phyloP scores from a whole-genome alignment of 768 basidiomycete species.

The Phylloporus scabripes region DNA sequence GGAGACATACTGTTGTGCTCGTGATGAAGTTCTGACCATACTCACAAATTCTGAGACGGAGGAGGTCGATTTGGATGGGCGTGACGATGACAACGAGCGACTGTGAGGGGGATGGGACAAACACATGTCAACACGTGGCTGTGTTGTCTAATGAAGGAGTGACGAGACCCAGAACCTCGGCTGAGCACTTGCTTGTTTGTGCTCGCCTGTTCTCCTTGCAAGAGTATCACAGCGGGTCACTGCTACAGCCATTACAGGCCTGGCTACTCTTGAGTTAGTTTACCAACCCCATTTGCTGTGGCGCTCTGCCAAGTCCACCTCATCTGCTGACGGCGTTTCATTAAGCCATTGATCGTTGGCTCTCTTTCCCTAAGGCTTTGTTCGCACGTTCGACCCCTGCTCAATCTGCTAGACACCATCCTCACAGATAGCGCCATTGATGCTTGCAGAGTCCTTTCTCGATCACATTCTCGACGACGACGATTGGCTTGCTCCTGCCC shows the following conservation, averaged over 20 bases:
- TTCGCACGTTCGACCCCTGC: not conserved
- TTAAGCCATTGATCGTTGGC: slow-evolving; percentile 2
- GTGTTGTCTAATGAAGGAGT: slow-evolving; percentile 8
- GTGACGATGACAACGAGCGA: not conserved
- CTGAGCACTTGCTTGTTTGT: not conserved
- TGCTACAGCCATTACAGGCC: not conserved
- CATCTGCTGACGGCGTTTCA: not conserved
- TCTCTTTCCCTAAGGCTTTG: not conserved
- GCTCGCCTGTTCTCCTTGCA: not conserved
- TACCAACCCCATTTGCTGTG: not conserved
- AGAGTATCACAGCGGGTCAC: not conserved
- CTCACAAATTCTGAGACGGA: slow-evolving; percentile 54
- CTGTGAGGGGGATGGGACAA: slow-evolving; percentile 13
- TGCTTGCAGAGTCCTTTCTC: slow-evolving; percentile 56
- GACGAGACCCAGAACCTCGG: too few species aligned
- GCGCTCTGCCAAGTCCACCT: slow-evolving; percentile 12
- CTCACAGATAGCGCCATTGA: slow-evolving; percentile 21
- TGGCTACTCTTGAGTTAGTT: not conserved
- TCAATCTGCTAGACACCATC: not conserved
- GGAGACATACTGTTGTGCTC: not conserved
- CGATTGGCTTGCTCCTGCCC: slow-evolving; percentile 56
- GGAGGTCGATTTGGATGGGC: slow-evolving; percentile 35
- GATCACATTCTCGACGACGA: slow-evolving; percentile 66
- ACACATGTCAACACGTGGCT: slow-evolving; percentile 28
- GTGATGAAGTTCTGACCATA: slow-evolving; percentile 16